Base-by-base conservation (phyloP, 495 filamentous ascomycete species). In the Ascodesmis nigricans region DNA sequence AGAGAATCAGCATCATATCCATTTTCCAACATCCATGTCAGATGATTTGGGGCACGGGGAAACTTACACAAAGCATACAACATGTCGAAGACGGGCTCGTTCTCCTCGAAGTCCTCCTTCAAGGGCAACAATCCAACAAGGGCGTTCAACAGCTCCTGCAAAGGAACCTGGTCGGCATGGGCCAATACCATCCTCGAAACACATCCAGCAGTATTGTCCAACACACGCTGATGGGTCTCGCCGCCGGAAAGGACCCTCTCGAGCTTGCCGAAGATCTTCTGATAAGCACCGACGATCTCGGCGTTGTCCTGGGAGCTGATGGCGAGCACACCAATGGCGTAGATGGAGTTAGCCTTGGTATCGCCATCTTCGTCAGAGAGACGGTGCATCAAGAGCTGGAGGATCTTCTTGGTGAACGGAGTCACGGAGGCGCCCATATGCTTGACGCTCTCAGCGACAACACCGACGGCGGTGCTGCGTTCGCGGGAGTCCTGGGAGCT, bases 91-190 rank as follows among this genome's bases (percentile, higher is more conserved):
- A 95, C 68, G 7, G 84, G 78, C 40, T 78, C 74, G 59, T 97
- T 95, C 67, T 97, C 87, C 55, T 92, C 82, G 42, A 67, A 95
- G 54, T 97, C 87, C 45, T 92, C 83, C 58, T 76, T 81, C 45
- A 95, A 58, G 17, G 87, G 87, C 29, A 97, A 63, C 8, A 87
- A 63, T 34, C 62, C 63, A 13, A 87, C 67, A 26, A 97, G 62
- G 2, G 66, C 70, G 16, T 83, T 82, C 1, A 97, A 65, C 13
- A 91, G 76, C 7, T 91, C 71, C 36, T 64, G 56, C 37, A 81
- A 60, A 3, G 83, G 83, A 4, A 93, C 69, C 33, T 66, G 67
- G 30, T 81, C 71, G 7, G 76, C 75, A 50, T 81, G 67, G 37
- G 71, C 70, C 50, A 77, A 65, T 52, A 93, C 91, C 78, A 97